Percentiles rank a stretch among this genome's conserved stretches.
These are phyloP conservation scores for Nakazawaea pomicola DNA, from an alignment of 805 yeast genomes.

Conservation along the genomic window DNA sequence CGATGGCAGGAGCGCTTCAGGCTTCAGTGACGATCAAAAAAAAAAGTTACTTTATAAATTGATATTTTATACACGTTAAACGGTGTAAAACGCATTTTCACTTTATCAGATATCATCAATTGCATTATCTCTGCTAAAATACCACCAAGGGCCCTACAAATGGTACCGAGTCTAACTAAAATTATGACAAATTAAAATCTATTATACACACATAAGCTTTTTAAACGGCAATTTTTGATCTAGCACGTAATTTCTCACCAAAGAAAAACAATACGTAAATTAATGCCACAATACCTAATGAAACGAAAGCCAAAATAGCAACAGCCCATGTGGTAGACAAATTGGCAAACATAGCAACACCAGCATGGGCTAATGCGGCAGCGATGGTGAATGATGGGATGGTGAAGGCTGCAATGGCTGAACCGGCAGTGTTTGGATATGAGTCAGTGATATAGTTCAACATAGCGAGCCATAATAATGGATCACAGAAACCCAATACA, in stretches of 20 bases:
- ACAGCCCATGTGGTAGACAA: slow-evolving; percentile 31
- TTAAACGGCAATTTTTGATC: slow-evolving; percentile 16
- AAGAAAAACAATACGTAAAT: slow-evolving; percentile 30
- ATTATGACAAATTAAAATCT: too few species aligned
- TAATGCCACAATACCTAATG: slow-evolving; percentile 26
- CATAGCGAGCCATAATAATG: slow-evolving; percentile 31
- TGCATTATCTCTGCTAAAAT: too few species aligned
- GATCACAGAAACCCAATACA: slow-evolving; percentile 27
- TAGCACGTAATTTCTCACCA: slow-evolving; percentile 20
- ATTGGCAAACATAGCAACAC: slow-evolving; percentile 32
- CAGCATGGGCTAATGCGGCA: slow-evolving; percentile 30
- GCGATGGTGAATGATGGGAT: slow-evolving; percentile 32
- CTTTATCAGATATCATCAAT: too few species aligned
- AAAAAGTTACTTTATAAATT: too few species aligned
- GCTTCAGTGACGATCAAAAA: too few species aligned
- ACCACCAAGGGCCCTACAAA: too few species aligned
- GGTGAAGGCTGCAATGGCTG: slow-evolving; percentile 32
- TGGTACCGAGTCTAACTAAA: too few species aligned
- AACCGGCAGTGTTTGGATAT: slow-evolving; percentile 27
- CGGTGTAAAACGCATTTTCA: too few species aligned
- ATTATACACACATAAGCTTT: neutral
- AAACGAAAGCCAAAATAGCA: slow-evolving; percentile 29
- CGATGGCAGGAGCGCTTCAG: too few species aligned
- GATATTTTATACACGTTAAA: too few species aligned
- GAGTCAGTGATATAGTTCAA: slow-evolving; percentile 29